phyloP scores from a whole-genome alignment of 1,139 yeast genomes.

The Zygoascus meyerae region DNA sequence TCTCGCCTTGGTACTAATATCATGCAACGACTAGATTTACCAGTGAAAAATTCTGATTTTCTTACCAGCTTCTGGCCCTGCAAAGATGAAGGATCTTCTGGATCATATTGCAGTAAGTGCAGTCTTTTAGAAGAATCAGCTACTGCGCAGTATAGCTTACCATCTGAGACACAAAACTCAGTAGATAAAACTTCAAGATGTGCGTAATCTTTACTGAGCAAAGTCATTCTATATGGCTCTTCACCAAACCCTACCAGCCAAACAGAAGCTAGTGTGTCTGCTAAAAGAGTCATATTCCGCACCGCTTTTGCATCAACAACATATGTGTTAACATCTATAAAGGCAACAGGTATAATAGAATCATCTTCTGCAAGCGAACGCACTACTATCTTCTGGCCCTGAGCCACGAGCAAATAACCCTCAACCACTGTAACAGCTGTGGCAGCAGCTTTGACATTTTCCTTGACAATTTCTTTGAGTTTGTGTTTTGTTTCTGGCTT shows the following conservation, averaged over 20 bases:
- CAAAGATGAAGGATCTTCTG: conserved; percentile 78
- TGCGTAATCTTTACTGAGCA: conserved; percentile 69
- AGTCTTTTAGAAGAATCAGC: conserved; percentile 68
- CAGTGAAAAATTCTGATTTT: conserved; percentile 65
- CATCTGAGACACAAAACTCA: conserved; percentile 69
- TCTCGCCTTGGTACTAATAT: conserved; percentile 42
- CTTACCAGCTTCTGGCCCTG: conserved; percentile 74
- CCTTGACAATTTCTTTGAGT: conserved; percentile 68
- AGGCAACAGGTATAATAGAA: conserved; percentile 84
- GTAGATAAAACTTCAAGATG: conserved; percentile 53
- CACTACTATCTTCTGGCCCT: conserved; percentile 76
- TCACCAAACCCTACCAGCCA: conserved; percentile 86
- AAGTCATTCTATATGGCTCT: conserved; percentile 84
- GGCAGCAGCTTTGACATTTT: conserved; percentile 80
- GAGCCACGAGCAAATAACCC: conserved; percentile 79
- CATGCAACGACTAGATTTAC: conserved; percentile 57
- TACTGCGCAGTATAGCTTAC: conserved; percentile 58
- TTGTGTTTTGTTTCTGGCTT: conserved; percentile 78
- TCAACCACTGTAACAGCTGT: conserved; percentile 73
- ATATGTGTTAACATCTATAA: conserved; percentile 75
- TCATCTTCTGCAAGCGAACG: conserved; percentile 81
- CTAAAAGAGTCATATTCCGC: conserved; percentile 70
- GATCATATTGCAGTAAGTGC: conserved; percentile 81
- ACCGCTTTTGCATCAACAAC: conserved; percentile 76
- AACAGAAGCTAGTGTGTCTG: conserved; percentile 76